Evolutionary conservation across 371 early-diverging fungal genomes (phyloP), one percentile per base, ranked within the genome.

Genomic region (Umbelopsis sp.): DNA sequence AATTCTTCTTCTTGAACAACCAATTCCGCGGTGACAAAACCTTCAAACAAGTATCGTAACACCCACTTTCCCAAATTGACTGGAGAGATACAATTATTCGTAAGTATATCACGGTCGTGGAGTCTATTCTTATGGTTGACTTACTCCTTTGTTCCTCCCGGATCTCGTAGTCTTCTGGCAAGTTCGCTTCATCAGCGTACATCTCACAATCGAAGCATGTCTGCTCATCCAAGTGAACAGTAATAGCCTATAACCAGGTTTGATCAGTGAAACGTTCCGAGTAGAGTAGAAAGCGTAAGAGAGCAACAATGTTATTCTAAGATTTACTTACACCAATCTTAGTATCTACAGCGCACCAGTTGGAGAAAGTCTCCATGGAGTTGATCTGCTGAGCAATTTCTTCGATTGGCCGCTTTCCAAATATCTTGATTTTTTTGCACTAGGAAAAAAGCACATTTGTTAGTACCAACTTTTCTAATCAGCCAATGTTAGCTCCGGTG

Each of bases 271-370:
- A 1, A 7, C 12, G 12, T 29, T 29, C 0, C 29, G 29, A 29
- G 29, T 29, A 29, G 29, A 29, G 29, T 29, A 29, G 29, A 29
- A 29, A 29, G 29, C 29, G 29, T 29, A 29, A 1, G 29, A 29
- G 29, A 4, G 4, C 4, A 29, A 29, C 0, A 3, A 4, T 29
- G 29, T 29, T 29, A 29, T 29, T 29, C 5, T 41, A 10, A 11
- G 41, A 29, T 35, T 22, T 18, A 68, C 83, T 72, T 80, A 89
- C 89, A 35, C 97, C 98, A 64, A 92, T 92, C 51, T 92, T 92
- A 5, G 92, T 95, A 74, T 97, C 97, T 10, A 98, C 86, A 0
- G 90, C 76, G 75, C 97, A 97, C 98, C 98, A 98, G 20, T 91
- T 85, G 24, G 93, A 92, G 45, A 94, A 89, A 45, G 93, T 92